Evolutionary conservation across 208 protist genomes (phyloP), one percentile per base, ranked within the genome.

Genomic region (Leishmania arabica): DNA sequence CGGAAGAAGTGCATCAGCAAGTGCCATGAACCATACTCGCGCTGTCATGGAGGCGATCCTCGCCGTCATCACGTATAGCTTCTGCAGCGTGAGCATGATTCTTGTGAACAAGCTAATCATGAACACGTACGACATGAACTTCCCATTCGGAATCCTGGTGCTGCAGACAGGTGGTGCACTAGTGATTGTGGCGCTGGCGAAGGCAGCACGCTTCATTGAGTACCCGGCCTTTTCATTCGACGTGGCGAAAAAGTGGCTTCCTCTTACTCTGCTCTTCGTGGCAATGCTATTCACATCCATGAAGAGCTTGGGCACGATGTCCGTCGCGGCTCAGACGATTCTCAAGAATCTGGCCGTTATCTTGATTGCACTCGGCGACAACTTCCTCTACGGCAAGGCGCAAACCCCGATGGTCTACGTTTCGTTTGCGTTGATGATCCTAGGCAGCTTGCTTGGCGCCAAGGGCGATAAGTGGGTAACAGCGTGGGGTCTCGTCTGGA

Each of bases 41-140:
- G 1, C 51, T 40, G 71, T 77, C n/a, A 37, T 84, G 71, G 79
- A 84, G 70, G 66, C 60, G 40, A 42, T 81, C 1, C 11, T 90
- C 45, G 93, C 95, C 51, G 70, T 96, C 8, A 5, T 93, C 31
- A 75, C 82, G 49, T 98, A 97, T 83, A 92, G 88, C 77, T 78
- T 75, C 54, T 96, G 90, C 84, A 96, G 92, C 69, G 88, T 96
- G 60, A 89, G 84, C 75, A 98, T 97, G 93, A 97, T 96, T 80
- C 72, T 98, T 49, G 56, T 97, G 34, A 98, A 97, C 86, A 98
- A 98, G 81, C 83, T 97, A 1, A 79, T 96, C 42, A 90, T 95
- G 56, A 84, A 92, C 83, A 89, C 75, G 0, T 96, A 92, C 66
- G 51, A 88, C 7, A 74, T 98, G 47, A 89, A 90, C 78, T 94